Conservation (phyloP, 192 early-diverging fungal genomes). For the Hyaloraphidium curvatum region DNA sequence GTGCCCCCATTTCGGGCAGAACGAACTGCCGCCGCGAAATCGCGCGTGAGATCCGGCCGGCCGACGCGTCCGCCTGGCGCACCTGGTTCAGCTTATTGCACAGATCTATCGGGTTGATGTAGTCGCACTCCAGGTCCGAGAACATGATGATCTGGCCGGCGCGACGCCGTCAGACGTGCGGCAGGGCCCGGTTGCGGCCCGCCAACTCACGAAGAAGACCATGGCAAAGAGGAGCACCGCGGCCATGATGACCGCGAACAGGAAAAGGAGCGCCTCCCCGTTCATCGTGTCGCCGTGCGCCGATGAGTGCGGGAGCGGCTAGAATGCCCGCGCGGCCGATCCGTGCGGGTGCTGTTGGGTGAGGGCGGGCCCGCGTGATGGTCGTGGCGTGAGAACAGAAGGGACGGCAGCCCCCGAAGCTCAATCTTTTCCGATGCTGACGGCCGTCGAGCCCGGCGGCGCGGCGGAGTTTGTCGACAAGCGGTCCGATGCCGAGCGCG, state of each 20-base stretch:
- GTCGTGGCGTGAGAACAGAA: no score
- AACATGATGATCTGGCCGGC: slow-evolving; percentile 45
- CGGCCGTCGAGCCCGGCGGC: no score
- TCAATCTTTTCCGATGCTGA: no score
- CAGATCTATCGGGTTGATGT: slow-evolving; percentile 98
- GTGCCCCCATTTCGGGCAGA: slow-evolving; percentile 74
- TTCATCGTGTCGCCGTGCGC: slow-evolving; percentile 20
- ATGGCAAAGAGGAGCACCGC: slow-evolving; percentile 81
- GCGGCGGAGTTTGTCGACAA: no score
- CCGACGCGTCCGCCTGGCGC: no score
- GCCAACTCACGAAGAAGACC: slow-evolving; percentile 70
- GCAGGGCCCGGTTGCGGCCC: background rate
- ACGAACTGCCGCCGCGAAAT: no score
- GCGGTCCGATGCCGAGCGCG: no score
- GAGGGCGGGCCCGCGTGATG: no score
- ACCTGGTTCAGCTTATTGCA: slow-evolving; percentile 90
- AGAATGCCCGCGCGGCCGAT: no score
- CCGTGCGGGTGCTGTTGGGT: no score
- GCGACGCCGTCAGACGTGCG: background rate
- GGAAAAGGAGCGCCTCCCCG: slow-evolving; percentile 52
- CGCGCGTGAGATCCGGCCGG: no score
- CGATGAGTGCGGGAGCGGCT: background rate
- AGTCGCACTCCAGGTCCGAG: slow-evolving; percentile 83
- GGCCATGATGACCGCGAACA: slow-evolving; percentile 83
- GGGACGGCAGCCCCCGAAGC: no score